phyloP scores from a whole-genome alignment of 805 yeast species.

The Yarrowia yakushimensis region DNA sequence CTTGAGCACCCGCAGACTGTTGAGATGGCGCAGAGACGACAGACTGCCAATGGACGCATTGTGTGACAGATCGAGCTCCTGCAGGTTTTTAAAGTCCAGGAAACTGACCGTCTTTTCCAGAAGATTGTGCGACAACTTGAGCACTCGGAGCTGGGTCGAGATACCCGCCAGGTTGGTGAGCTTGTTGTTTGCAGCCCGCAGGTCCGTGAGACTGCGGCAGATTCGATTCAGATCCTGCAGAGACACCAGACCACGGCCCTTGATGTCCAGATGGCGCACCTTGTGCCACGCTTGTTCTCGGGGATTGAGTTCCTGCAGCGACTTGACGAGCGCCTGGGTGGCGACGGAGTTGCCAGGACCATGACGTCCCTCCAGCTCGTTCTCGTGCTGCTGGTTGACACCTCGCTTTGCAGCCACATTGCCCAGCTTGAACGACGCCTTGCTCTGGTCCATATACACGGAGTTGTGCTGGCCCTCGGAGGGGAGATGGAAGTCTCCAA shows the following conservation, averaged over 20 bases:
- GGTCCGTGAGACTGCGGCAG: constrained; percentile 43
- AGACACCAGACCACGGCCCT: constrained; percentile 40
- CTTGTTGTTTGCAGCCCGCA: constrained; percentile 43
- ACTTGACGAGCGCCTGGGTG: constrained; percentile 40
- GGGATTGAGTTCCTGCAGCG: constrained; percentile 42
- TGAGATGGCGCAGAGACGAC: constrained; percentile 39
- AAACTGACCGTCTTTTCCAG: constrained; percentile 46
- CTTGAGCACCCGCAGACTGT: constrained; percentile 44
- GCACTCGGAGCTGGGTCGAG: constrained; percentile 41
- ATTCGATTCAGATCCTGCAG: constrained; percentile 43
- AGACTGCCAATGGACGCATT: constrained; percentile 41
- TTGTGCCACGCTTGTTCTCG: constrained; percentile 44
- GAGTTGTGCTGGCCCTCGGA: constrained; percentile 8
- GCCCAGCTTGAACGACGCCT: not conserved
- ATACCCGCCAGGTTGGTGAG: constrained; percentile 47
- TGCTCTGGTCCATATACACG: constrained; percentile 21
- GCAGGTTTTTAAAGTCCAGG: constrained; percentile 43
- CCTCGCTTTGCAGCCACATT: not conserved
- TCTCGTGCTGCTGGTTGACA: not conserved
- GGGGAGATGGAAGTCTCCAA: constrained; percentile 8
- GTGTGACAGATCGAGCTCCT: constrained; percentile 41
- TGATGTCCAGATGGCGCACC: constrained; percentile 39
- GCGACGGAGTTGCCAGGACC: constrained; percentile 20
- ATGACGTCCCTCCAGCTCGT: constrained; percentile 13
- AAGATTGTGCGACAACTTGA: constrained; percentile 42